Conservation (phyloP, 176 grass and related monocot species). For the Carex pumila region DNA sequence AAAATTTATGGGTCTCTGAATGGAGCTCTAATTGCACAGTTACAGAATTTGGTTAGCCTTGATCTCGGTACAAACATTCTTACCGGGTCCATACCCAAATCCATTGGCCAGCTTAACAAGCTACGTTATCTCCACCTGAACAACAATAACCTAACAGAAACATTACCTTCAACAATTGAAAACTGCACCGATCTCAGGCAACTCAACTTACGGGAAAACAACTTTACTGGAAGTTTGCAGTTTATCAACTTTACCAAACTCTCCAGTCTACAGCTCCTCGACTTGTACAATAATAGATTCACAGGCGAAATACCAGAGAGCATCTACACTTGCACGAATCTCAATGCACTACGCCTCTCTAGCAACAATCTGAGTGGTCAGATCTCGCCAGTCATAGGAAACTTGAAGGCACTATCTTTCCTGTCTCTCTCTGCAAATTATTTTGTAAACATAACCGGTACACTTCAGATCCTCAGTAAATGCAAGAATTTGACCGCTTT, state of each 20-base stretch:
- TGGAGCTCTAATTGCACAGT: constrained; percentile 32
- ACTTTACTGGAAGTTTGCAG: constrained; percentile 39
- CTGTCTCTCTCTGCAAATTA: constrained; percentile 51
- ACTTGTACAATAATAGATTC: constrained; percentile 55
- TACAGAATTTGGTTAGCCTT: constrained; percentile 33
- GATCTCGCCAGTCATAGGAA: constrained; percentile 43
- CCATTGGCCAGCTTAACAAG: constrained; percentile 43
- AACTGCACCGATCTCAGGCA: constrained; percentile 51
- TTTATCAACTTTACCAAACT: constrained; percentile 45
- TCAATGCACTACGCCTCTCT: constrained; percentile 54
- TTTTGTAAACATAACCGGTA: constrained; percentile 45
- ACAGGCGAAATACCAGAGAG: constrained; percentile 51
- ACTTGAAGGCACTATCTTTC: constrained; percentile 47
- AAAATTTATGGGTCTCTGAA: constrained; percentile 39
- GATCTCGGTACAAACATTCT: constrained; percentile 43
- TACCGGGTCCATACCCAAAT: constrained; percentile 34
- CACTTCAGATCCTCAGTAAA: constrained; percentile 51
- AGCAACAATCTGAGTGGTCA: constrained; percentile 43
- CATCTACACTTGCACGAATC: constrained; percentile 55
- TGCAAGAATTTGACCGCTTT: constrained; percentile 47
- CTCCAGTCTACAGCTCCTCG: constrained; percentile 42
- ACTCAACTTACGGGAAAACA: constrained; percentile 58
- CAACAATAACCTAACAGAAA: constrained; percentile 47
- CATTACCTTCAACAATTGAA: constrained; percentile 35
- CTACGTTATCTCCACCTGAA: constrained; percentile 36